These are phyloP conservation scores for Excoecaria agallocha DNA, from an alignment of 345 rosid genomes.

Conservation along the genomic window DNA sequence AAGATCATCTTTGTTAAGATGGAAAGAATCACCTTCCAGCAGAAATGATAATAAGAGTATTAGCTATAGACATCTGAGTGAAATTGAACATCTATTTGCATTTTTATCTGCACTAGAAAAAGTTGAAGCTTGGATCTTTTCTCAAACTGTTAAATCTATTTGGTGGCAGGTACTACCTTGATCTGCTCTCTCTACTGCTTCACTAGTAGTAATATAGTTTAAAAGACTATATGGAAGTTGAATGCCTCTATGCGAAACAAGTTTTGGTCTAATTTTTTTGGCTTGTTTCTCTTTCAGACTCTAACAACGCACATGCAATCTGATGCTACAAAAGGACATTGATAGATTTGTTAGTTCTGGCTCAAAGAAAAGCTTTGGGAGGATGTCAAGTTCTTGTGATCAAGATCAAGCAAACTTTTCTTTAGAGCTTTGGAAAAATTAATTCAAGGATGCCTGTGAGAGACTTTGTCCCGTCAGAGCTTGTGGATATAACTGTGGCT, in stretches of 20 bases:
- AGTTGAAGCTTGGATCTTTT: constrained; percentile 94
- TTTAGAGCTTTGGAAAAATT: constrained; percentile 79
- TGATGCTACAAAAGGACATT: constrained; percentile 39
- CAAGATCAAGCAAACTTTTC: constrained; percentile 68
- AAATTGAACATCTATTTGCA: constrained; percentile 59
- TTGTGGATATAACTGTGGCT: constrained; percentile 87
- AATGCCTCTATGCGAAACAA: not conserved
- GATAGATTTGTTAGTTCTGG: constrained; percentile 36
- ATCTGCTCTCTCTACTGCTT: constrained; percentile 3
- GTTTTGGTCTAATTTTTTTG: constrained; percentile 17
- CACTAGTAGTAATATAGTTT: not conserved
- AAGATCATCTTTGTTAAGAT: constrained; percentile 46
- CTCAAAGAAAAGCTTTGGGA: constrained; percentile 46
- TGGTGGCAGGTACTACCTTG: constrained; percentile 87
- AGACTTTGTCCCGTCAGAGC: constrained; percentile 95
- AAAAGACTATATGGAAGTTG: not conserved
- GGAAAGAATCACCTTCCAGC: constrained; percentile 52
- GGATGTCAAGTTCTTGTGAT: constrained; percentile 39
- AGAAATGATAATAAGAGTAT: constrained; percentile 40
- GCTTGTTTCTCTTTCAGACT: constrained; percentile 52
- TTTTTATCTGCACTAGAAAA: constrained; percentile 67
- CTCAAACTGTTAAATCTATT: constrained; percentile 74
- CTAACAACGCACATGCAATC: constrained; percentile 92
- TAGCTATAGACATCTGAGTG: constrained; percentile 28
- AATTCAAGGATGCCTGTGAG: constrained; percentile 84